These are phyloP conservation scores for Hanseniaspora mollemarum DNA, from an alignment of 805 yeast genomes.

Conservation along the genomic window DNA sequence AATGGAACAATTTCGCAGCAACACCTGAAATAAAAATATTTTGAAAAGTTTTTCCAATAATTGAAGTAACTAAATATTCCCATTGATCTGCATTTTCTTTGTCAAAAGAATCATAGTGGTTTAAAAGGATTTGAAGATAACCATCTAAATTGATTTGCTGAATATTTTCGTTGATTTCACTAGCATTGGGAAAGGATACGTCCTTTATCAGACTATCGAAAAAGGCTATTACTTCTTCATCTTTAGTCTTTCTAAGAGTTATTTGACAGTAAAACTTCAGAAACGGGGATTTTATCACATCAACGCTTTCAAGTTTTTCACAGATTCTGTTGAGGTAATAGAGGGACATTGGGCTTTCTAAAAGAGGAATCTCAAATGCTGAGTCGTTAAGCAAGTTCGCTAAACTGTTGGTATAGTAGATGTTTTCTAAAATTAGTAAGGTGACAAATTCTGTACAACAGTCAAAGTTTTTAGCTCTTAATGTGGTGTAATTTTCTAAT, in stretches of 20 bases:
- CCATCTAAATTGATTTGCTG: conserved; percentile 22
- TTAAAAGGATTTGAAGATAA: conserved; percentile 26
- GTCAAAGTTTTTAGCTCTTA: neutral
- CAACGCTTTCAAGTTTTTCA: neutral
- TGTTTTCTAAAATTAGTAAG: neutral
- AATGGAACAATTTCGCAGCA: conserved; percentile 30
- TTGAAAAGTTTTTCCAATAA: conserved; percentile 39
- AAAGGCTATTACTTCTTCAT: conserved; percentile 19
- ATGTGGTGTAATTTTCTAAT: neutral
- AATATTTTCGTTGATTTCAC: conserved; percentile 26
- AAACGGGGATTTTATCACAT: neutral
- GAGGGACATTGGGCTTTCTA: neutral
- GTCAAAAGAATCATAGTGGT: conserved; percentile 20
- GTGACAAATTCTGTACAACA: neutral
- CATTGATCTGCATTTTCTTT: conserved; percentile 19
- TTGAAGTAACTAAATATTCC: conserved; percentile 25
- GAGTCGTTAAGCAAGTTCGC: neutral
- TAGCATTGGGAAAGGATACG: conserved; percentile 38
- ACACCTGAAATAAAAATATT: conserved; percentile 30
- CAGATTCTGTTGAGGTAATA: neutral
- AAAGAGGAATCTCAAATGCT: neutral
- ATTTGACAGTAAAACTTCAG: neutral
- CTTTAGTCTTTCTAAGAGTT: conserved; percentile 14
- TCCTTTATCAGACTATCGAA: conserved; percentile 21
- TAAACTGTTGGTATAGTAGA: neutral